Conservation (phyloP, 495 filamentous ascomycete species). For the Apiosordaria backusii region DNA sequence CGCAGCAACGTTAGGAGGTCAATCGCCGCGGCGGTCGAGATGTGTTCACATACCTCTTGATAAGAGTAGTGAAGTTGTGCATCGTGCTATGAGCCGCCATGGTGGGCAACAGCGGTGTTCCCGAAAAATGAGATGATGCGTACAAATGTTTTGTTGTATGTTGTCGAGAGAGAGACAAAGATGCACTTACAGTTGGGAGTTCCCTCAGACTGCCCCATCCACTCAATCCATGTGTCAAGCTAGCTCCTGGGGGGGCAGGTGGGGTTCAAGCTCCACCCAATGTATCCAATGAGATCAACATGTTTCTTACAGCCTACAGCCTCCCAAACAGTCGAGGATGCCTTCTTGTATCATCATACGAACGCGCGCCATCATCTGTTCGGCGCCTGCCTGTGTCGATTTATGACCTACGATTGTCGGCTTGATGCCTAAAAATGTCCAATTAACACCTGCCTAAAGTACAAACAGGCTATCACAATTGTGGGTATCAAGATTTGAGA, state of each 20-base stretch:
- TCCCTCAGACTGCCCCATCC: background rate
- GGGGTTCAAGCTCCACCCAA: background rate
- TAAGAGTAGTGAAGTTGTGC: conserved; percentile 94
- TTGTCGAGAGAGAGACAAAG: background rate
- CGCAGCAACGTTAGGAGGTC: conserved; percentile 19
- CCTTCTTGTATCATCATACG: too few relatives aligned
- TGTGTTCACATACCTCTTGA: conserved; percentile 77
- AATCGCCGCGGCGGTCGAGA: conserved; percentile 1
- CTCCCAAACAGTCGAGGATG: too few relatives aligned
- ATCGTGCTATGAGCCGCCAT: conserved; percentile 63
- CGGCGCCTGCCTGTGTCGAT: too few relatives aligned
- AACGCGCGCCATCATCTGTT: too few relatives aligned
- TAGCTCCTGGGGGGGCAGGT: background rate
- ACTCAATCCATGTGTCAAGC: background rate
- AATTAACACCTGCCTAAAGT: too few relatives aligned
- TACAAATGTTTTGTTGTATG: background rate
- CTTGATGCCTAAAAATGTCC: too few relatives aligned
- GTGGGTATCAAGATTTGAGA: too few relatives aligned
- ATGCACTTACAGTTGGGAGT: background rate
- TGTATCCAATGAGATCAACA: background rate
- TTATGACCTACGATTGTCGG: too few relatives aligned
- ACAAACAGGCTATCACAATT: too few relatives aligned
- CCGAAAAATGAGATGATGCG: background rate
- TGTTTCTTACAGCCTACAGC: background rate
- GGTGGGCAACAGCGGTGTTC: conserved; percentile 17